Conservation (phyloP, 2,329 filamentous ascomycete species). For the Talaromyces sp. region DNA sequence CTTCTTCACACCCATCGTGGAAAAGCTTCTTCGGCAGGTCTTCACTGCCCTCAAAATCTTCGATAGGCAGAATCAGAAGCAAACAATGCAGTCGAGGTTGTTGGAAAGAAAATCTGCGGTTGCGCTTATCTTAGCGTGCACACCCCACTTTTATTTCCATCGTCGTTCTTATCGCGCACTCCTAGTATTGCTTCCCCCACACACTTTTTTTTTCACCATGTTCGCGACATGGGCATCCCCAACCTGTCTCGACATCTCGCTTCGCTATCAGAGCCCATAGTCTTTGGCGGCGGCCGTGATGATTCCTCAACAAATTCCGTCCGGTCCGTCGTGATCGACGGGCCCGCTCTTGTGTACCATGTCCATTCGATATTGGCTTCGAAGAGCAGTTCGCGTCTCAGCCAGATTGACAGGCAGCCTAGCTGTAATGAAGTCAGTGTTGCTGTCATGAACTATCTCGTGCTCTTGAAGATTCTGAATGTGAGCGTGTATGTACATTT, state of each 20-base stretch:
- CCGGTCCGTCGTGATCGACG: slow-evolving; percentile 59
- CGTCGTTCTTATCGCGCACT: not conserved
- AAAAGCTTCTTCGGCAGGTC: not conserved
- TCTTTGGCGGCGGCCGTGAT: slow-evolving; percentile 13
- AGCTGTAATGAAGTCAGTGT: slow-evolving; percentile 60
- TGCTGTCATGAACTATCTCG: slow-evolving; percentile 58
- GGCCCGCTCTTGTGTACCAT: slow-evolving; percentile 72
- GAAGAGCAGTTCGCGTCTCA: slow-evolving; percentile 31
- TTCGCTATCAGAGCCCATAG: slow-evolving; percentile 24
- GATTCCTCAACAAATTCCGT: slow-evolving; percentile 7
- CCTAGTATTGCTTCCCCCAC: not conserved
- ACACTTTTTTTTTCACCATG: not conserved
- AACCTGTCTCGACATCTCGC: slow-evolving; percentile 26
- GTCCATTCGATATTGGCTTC: slow-evolving; percentile 56
- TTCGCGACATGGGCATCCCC: slow-evolving; percentile 28
- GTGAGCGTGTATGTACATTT: slow-evolving; percentile 56
- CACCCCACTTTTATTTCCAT: not conserved
- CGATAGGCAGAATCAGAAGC: not conserved
- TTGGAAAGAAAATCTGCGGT: slow-evolving; percentile 1
- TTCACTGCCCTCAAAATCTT: not conserved
- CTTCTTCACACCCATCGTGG: slow-evolving; percentile 79
- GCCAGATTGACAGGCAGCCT: slow-evolving; percentile 50
- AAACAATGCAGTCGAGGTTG: not conserved
- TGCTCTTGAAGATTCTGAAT: slow-evolving; percentile 50
- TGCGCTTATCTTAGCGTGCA: not conserved